Base-by-base conservation (phyloP, 331 rosid species). In the Telfairia occidentalis region DNA sequence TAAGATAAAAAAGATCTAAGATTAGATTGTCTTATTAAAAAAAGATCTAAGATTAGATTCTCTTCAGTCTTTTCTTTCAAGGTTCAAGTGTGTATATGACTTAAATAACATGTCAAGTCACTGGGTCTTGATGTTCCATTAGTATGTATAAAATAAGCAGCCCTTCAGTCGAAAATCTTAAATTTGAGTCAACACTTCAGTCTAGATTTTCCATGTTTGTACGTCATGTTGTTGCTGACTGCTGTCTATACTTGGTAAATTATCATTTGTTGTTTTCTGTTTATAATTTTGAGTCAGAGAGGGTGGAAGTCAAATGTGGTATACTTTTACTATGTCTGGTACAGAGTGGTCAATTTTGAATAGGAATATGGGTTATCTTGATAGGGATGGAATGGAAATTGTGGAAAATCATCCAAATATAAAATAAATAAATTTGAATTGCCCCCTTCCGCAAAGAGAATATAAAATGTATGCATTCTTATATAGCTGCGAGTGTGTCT, bases 261-360 rank as follows among this genome's bases (percentile, higher is more conserved):
- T 69, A 16, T 16, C 23, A 46, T 43, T 1, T 26, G 74, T 34
- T 19, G 35, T 63, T 65, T 1, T 13, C 53, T 60, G 24, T 32
- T 16, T 16, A 15, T 69, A 24, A 45, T 24, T 43, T 69, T 69
- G 35, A 34, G 58, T 70, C 35, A 3, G 40, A 45, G 74, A 24
- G 75, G 54, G 42, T 64, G 49, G 48, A 37, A 64, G 16, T 64
- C 29, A 64, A 5, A n/a, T 35, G 23, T 37, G 71, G 75, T 18
- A 24, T n/a, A n/a, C n/a, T n/a, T n/a, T 43, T 30, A 69, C 57
- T 70, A 6, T 70, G 57, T 13, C 75, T 43, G 75, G 75, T 70
- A 26, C 38, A 45, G 23, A 57, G 45, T 13, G 13, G 55, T 21
- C 12, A 2, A 70, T 24, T 45, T 24, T 26, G 40, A 24, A 26